Base-by-base conservation (phyloP, 2,329 filamentous ascomycete genomes). In the Aspergillus sp. region DNA sequence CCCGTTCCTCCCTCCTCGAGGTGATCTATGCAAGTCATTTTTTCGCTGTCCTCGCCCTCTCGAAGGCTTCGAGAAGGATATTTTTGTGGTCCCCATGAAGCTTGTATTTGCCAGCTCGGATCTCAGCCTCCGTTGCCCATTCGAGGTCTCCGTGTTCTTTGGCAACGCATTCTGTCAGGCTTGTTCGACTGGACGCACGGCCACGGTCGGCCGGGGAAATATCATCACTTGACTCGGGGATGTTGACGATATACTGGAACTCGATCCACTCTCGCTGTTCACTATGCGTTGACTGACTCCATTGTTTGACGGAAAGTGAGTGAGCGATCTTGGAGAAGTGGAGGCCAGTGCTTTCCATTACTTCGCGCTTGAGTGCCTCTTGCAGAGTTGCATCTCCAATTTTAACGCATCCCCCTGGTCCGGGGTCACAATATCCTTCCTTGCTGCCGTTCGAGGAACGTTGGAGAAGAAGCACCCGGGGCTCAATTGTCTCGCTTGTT, bases 341-440 rank as follows among this genome's bases (percentile, higher is more conserved):
- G 38, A 50, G 41, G 3, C 47, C 47, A 26, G 47, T 50, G 22
- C 33, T 42, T 35, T 50, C 26, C 16, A 3, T 10, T 16, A 50
- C 47, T 16, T 45, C 47, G 17, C 47, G 47, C 41, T 45, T n/a
- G 13, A 50, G 16, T 5, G 40, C 41, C 19, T 50, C 47, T 50
- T 44, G 16, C 14, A 36, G 30, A 44, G 47, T 50, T 38, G 19
- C 19, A 16, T 50, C 47, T 9, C 19, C 10, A 10, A 14, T 13
- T 36, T 50, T 38, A 26, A 14, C 16, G 30, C 40, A 17, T 13
- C 47, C 47, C 26, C 10, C 47, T 4, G 26, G 47, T 16, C 33
- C 33, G 11, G 2, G 16, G 16, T 50, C 32, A 26, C 47, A 50
- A 45, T 24, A 50, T 38, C 19, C 32, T 44, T 41, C 4, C 41